Evolutionary conservation across 164 flowering plant genomes (phyloP), one percentile per base, ranked within the genome.

Genomic region (Warburgia ugandensis): DNA sequence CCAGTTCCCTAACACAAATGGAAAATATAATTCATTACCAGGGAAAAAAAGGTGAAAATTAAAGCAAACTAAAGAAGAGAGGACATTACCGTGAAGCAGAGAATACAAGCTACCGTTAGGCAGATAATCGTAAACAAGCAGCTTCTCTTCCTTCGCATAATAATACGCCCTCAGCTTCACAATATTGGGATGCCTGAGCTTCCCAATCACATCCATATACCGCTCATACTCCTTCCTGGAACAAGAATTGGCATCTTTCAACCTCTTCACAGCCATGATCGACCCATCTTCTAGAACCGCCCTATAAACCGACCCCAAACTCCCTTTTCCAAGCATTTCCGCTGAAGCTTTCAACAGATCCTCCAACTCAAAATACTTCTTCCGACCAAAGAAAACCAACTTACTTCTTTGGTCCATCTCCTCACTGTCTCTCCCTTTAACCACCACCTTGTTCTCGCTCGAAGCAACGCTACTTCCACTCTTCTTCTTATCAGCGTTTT

Each of bases 271-370:
- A 0, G 97, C 99, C 60, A 84, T 84, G 5, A 69, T 68, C 30
- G 60, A 48, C 0, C 97, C 99, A 49, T 82, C 90, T 19, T 92
- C 97, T 1, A 92, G 78, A 55, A 86, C 83, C 13, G 99, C 99
- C 68, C 71, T 74, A 43, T 92, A 92, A n/a, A 89, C 95, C 1
- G 97, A 84, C 54, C 99, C 99, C 22, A 92, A 39, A 52, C 82
- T 79, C 23, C 99, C 99, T 59, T 92, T 92, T 44, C 97, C 99
- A 29, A 92, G 73, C 96, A 92, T 86, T 68, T 88, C 99, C 28
- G 97, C 99, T 32, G 99, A 92, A 0, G 99, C 99, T 27, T 79
- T 48, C 40, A 92, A 71, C 82, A 92, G 58, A 50, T 92, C 99
- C 60, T 92, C 99, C 16, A 92, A 75, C 74, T 84, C 95, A 52